Evolutionary conservation across 768 basidiomycete genomes (phyloP), one percentile per base, ranked within the genome.

Genomic region (Tricholoma matsutake): DNA sequence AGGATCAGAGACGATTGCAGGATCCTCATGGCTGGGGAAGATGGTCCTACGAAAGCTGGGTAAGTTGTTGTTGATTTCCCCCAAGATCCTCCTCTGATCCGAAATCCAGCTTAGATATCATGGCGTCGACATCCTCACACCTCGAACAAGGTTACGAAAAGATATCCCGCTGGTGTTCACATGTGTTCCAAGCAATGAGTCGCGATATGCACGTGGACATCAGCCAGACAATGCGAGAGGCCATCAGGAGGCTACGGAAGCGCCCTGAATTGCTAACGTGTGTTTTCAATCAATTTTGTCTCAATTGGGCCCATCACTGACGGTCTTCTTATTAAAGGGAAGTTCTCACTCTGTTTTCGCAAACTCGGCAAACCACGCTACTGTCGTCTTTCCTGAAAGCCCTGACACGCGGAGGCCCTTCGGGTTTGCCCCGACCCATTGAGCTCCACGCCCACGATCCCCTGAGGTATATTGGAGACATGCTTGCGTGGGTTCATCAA

Each of bases 401-500:
- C 0, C 79, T 98, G 8, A 98, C 95, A 0, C 84, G 92, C 11
- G 95, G 96, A 6, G 92, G 91, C 1, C 91, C 87, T 1, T 89
- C 86, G 41, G 93, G 91, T 43, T 78, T 90, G 6, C 93, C 96
- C 10, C 84, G 96, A 5, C 94, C 96, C 0, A 98, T 99, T 63
- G 97, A 98, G 71, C 80, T 99, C 3, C 97, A 99, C 69, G 97
- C 97, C 0, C 97, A 99, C 67, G 97, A 99, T 71, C 96, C 97
- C 0, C 83, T 94, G 65, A 87, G 96, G 32, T 99, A 99, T 70
- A 87, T 96, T 13, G 97, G 97, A 13, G 96, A 98, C 74, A 98
- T 98, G 92, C 86, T 98, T 7, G 96, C 96, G 0, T 98, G 96
- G 96, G 88, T 98, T 0, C 96, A 99, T 73, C 96, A 98, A 63